Percentiles rank a stretch among this genome's conserved stretches.
These are phyloP conservation scores for Solanum tarijense DNA, from an alignment of 257 asterid genomes.

Conservation along the genomic window DNA sequence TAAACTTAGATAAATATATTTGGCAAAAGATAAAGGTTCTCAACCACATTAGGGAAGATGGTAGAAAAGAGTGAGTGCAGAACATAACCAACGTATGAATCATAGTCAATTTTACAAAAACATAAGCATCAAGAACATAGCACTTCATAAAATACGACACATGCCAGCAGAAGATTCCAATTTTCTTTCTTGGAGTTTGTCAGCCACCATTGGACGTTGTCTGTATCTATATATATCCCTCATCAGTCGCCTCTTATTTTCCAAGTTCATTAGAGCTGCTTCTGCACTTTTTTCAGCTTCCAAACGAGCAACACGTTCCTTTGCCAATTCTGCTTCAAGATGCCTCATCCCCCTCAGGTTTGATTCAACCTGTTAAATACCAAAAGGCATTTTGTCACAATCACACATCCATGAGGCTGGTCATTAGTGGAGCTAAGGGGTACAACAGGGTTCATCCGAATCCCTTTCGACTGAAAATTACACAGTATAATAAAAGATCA, in stretches of 20 bases:
- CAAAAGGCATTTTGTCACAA: slow-evolving; percentile 30
- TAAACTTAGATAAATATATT: not conserved
- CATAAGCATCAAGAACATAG: not conserved
- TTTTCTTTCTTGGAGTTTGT: not conserved
- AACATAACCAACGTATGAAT: not conserved
- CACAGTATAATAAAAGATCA: not conserved
- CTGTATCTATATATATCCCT: not conserved
- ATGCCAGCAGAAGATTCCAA: not conserved
- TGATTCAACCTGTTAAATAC: slow-evolving; percentile 12
- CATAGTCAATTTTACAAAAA: not conserved
- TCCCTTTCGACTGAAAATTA: not conserved
- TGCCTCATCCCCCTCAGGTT: slow-evolving; percentile 13
- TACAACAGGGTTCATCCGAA: not conserved
- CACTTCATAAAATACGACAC: not conserved
- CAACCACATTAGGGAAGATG: not conserved
- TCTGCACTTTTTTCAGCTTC: slow-evolving; percentile 7
- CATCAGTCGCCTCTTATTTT: not conserved
- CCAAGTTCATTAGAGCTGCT: slow-evolving; percentile 4
- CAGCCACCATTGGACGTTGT: not conserved
- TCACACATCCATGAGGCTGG: slow-evolving; percentile 18
- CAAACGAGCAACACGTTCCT: slow-evolving; percentile 1
- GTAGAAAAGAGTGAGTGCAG: not conserved
- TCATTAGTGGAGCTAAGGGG: not conserved
- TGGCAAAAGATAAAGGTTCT: not conserved
- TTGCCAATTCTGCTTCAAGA: slow-evolving; percentile 14